A percentile compares a stretch with the other conserved stretches of the same genome.
These are phyloP conservation scores for Suhomyces maxii DNA, from an alignment of 1,139 yeast genomes.

Conservation along the genomic window DNA sequence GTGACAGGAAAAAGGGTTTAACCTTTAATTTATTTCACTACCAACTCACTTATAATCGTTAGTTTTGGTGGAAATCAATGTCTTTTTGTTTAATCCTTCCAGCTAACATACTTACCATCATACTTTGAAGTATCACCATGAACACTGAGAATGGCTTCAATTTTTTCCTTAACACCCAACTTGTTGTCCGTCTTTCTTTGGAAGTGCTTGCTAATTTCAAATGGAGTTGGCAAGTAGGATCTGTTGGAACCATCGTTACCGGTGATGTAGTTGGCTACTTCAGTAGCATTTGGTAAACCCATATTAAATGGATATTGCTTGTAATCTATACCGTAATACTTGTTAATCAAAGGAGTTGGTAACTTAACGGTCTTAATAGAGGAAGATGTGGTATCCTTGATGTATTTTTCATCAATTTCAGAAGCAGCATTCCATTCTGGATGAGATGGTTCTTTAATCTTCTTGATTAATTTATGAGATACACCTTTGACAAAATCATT, in stretches of 20 bases:
- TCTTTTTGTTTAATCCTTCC: constrained; percentile 37
- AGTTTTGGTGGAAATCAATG: too few relatives aligned
- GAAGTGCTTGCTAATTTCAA: constrained; percentile 66
- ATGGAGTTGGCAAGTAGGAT: constrained; percentile 64
- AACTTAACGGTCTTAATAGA: constrained; percentile 35
- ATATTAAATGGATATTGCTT: constrained; percentile 68
- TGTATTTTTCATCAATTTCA: constrained; percentile 21
- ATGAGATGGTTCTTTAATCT: constrained; percentile 52
- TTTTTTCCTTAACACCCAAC: constrained; percentile 62
- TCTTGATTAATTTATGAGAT: constrained; percentile 63
- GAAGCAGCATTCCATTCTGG: constrained; percentile 51
- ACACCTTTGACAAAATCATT: constrained; percentile 78
- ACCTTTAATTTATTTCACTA: too few relatives aligned
- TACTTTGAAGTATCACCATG: constrained; percentile 61
- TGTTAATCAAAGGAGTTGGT: constrained; percentile 40
- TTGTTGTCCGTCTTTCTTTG: constrained; percentile 49
- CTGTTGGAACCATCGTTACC: constrained; percentile 66
- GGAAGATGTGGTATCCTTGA: constrained; percentile 21
- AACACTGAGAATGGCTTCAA: constrained; percentile 54
- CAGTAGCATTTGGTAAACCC: constrained; percentile 75
- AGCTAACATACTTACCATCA: constrained; percentile 59
- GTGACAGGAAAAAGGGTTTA: too few relatives aligned
- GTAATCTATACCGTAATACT: constrained; percentile 54
- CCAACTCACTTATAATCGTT: too few relatives aligned
- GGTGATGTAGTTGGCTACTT: constrained; percentile 57